Evolutionary conservation across 495 filamentous ascomycete species (phyloP).

Genomic region (Podospora tetraspora): DNA sequence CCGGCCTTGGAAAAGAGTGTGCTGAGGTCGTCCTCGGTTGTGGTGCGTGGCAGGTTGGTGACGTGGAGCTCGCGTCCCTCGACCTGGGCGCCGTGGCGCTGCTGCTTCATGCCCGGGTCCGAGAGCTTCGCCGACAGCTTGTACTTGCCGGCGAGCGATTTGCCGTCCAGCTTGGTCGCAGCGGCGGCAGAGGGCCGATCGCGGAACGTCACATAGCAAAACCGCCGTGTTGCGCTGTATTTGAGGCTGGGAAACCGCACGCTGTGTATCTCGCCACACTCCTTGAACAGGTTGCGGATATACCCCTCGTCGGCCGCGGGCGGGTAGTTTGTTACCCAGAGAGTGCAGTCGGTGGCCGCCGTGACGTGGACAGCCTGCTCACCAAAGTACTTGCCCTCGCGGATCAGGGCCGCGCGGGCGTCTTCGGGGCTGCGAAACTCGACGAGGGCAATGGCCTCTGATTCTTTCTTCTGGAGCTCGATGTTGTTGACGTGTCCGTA

Average conservation of each 20-base stretch:
- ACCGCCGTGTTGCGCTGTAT: constrained; percentile 78
- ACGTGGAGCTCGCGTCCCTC: constrained; percentile 88
- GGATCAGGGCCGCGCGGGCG: constrained; percentile 70
- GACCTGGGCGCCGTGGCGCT: constrained; percentile 71
- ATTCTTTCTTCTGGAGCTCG: constrained; percentile 54
- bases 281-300: constrained; percentile 68
- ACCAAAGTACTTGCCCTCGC: constrained; percentile 69
- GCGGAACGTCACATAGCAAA: constrained; percentile 89
- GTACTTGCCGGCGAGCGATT: constrained; percentile 51
- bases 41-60: constrained; percentile 61
- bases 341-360: constrained; percentile 65
- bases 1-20: constrained; percentile 71
- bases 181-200: constrained; percentile 56
- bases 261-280: constrained; percentile 75
- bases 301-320: constrained; percentile 76
- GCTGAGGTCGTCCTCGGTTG: constrained; percentile 61
- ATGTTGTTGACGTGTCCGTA: constrained; percentile 77
- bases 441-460: constrained; percentile 67
- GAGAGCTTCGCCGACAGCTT: constrained; percentile 76
- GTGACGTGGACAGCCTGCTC: constrained; percentile 65
- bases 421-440: constrained; percentile 82
- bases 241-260: constrained; percentile 89
- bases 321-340: constrained; percentile 90
- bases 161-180: constrained; percentile 67
- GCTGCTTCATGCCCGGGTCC: constrained; percentile 68